Base-by-base conservation (phyloP, 148 eudicot species). In the Beta vulgaris region DNA sequence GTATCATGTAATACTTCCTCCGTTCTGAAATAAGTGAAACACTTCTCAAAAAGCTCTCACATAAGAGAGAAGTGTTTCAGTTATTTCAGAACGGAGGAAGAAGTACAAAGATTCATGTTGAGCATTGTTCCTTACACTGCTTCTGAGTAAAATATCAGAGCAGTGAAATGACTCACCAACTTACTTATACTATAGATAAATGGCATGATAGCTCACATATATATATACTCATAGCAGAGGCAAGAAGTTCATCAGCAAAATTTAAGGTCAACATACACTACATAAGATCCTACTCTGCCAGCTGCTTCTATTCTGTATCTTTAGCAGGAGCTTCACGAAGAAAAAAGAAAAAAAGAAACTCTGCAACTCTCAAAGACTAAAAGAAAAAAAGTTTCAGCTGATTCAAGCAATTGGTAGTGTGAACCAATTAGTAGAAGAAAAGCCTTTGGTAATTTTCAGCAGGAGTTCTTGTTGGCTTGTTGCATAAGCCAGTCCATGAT, bases 361-460 rank as follows among this genome's bases (percentile, higher is more conserved):
- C 23, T 18, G 25, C 8, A 49, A 1, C 25, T 21, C 7, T 28
- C 61, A 54, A 21, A 34, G 18, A 70, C 29, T 6, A 7, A 49
- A 23, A 51, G 23, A 49, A 23, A 51, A 51, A 49, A 2, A 19
- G 55, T 51, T 12, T 12, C 2, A 7, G 35, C 31, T 53, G 57
- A 11, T 9, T 37, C 35, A 0, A 72, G 14, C 0, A 57, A 72
- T 72, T 65, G 75, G 58, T 7, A 21, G 6, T 15, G 75, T 57
- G 65, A 72, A 58, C 12, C 31, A 53, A 29, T 40, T 72, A 21
- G 75, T 72, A 65, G 14, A 55, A 1, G 29, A 72, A 39, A 42
- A 72, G 14, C 75, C 75, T 4, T 42, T 72, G 6, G 75, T 72
- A 39, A 72, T 72, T 8, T 72, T 72, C 49, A 72, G 65, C 18